Evolutionary conservation across 1,284 basidiomycete species (phyloP).

Genomic region (Coniferiporia sulphurascens): DNA sequence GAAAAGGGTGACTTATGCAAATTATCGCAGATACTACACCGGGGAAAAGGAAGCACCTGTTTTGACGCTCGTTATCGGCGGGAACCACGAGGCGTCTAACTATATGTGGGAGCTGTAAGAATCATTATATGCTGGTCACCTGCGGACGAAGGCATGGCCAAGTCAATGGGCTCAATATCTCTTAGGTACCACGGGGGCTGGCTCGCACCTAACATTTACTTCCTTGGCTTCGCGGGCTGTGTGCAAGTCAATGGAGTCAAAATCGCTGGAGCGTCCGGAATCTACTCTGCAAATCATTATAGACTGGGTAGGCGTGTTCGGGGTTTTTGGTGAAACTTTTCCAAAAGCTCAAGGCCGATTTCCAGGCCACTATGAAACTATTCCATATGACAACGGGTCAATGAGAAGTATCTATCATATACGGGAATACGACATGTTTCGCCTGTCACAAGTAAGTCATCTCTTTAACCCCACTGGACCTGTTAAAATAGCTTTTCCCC

Average conservation of each 20-base stretch:
- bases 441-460: constrained; percentile 66
- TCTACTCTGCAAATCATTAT: constrained; percentile 86
- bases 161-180: not conserved
- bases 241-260: constrained; percentile 83
- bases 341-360: not conserved
- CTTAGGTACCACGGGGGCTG: constrained; percentile 88
- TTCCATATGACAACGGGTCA: constrained; percentile 65
- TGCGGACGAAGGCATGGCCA: constrained; percentile 2
- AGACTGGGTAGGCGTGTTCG: constrained; percentile 50
- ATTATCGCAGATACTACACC: constrained; percentile 69
- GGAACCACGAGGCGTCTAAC: constrained; percentile 97
- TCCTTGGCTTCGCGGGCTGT: constrained; percentile 88
- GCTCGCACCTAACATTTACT: constrained; percentile 97
- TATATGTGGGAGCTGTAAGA: constrained; percentile 95
- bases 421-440: constrained; percentile 79
- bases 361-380: constrained; percentile 64
- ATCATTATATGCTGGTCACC: not conserved
- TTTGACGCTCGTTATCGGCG: constrained; percentile 92
- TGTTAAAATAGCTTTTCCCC: constrained; percentile 4
- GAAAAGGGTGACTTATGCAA: not conserved
- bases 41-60: constrained; percentile 79
- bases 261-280: constrained; percentile 90
- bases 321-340: constrained; percentile 2
- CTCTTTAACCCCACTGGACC: constrained; percentile 7
- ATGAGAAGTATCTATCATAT: constrained; percentile 91